Percentiles rank a stretch among this genome's conserved stretches.
Conservation (phyloP, 148 eudicot species). For the Vaccinium macrocarpon region DNA sequence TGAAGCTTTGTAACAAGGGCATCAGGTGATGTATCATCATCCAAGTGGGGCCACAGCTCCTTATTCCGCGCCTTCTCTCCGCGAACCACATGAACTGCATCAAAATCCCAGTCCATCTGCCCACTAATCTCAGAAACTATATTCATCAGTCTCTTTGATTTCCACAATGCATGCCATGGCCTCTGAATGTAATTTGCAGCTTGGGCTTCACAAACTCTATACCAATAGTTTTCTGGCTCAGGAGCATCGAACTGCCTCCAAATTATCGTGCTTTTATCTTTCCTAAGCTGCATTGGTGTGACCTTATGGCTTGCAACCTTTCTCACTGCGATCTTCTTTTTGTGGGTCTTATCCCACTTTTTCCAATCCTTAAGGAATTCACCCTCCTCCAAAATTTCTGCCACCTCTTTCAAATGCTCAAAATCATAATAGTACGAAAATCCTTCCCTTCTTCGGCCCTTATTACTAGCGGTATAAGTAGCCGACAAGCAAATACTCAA, state of each 20-base stretch:
- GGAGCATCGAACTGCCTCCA: slow-evolving; percentile 94
- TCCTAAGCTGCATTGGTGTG: slow-evolving; percentile 73
- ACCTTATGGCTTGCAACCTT: slow-evolving; percentile 64
- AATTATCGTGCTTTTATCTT: slow-evolving; percentile 75
- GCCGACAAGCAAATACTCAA: slow-evolving; percentile 68
- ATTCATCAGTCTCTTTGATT: slow-evolving; percentile 96
- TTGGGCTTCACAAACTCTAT: slow-evolving; percentile 82
- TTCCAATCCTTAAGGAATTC: slow-evolving; percentile 78
- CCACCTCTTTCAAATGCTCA: slow-evolving; percentile 85
- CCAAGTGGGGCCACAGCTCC: slow-evolving; percentile 80
- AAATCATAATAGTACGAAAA: slow-evolving; percentile 88
- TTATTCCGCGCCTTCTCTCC: slow-evolving; percentile 87
- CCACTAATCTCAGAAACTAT: slow-evolving; percentile 93
- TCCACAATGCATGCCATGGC: slow-evolving; percentile 96
- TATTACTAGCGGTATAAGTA: slow-evolving; percentile 54
- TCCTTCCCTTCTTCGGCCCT: slow-evolving; percentile 91
- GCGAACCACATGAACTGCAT: slow-evolving; percentile 88
- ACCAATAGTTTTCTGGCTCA: slow-evolving; percentile 95
- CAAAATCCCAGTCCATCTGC: slow-evolving; percentile 93
- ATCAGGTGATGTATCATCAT: slow-evolving; percentile 84
- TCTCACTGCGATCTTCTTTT: slow-evolving; percentile 61
- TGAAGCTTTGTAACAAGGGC: slow-evolving; percentile 65
- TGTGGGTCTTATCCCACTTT: slow-evolving; percentile 67
- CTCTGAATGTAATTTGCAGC: slow-evolving; percentile 69
- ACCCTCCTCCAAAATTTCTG: slow-evolving; percentile 75